These are phyloP conservation scores for Pseudisothecium myosuroides DNA, from an alignment of 225 moss, liverwort and hornwort genomes.

Conservation along the genomic window DNA sequence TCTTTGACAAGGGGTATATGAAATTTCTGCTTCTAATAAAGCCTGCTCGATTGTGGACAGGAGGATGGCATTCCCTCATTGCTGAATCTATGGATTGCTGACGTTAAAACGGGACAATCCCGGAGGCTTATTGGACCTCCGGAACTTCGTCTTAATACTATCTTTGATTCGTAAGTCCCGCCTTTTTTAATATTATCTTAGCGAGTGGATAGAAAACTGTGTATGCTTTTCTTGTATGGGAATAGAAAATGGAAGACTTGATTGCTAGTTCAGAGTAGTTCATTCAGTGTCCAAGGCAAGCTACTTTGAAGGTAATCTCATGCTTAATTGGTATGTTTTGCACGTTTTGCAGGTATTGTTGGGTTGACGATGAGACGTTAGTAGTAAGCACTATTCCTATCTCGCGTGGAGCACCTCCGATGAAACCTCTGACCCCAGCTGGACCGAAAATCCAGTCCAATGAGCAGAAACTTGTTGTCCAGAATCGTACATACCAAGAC, in stretches of 20 bases:
- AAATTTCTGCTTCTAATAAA: neutral
- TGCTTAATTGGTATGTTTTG: neutral
- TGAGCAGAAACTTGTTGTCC: slow-evolving; percentile 65
- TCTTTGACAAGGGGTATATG: neutral
- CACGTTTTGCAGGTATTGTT: slow-evolving; percentile 62
- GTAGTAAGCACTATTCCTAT: slow-evolving; percentile 61
- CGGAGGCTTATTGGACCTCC: slow-evolving; percentile 33
- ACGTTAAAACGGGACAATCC: slow-evolving; percentile 30
- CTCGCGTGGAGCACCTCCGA: slow-evolving; percentile 50
- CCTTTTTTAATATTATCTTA: neutral
- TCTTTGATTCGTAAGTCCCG: slow-evolving; percentile 37
- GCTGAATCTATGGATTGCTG: slow-evolving; percentile 44
- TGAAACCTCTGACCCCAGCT: slow-evolving; percentile 66
- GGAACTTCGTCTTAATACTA: slow-evolving; percentile 27
- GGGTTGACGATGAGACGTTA: slow-evolving; percentile 73
- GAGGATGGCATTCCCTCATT: slow-evolving; percentile 33
- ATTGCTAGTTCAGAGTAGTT: neutral
- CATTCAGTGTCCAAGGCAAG: neutral
- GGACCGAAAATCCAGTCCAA: slow-evolving; percentile 90
- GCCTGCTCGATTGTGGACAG: slow-evolving; percentile 9
- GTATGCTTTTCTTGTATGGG: neutral
- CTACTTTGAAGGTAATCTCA: neutral
- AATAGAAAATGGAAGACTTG: neutral
- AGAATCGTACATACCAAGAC: slow-evolving; percentile 93
- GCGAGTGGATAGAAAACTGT: neutral